phyloP scores from a whole-genome alignment of 2,329 filamentous ascomycete species.

The Trichoderma brevicompactum region DNA sequence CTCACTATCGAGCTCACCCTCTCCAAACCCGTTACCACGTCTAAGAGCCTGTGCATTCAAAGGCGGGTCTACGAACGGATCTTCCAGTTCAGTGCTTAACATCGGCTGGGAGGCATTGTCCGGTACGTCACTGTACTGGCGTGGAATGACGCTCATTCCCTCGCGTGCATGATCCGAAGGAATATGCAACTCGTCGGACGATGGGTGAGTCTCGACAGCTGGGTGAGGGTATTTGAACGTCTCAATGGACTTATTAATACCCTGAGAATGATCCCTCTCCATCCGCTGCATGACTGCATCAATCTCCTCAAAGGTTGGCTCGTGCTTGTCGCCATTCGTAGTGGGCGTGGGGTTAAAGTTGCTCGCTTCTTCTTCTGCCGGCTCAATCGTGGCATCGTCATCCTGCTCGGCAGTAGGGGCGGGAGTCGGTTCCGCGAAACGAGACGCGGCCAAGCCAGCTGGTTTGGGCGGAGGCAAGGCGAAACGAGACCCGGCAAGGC shows the following conservation, averaged over 20 bases:
- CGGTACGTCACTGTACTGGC: conserved; percentile 54
- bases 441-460: conserved; percentile 50
- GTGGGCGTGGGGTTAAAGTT: conserved; percentile 28
- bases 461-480: conserved; percentile 51
- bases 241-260: conserved; percentile 66
- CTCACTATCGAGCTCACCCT: conserved; percentile 53
- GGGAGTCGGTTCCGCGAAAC: conserved; percentile 49
- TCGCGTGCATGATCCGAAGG: conserved; percentile 63
- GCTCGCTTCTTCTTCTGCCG: conserved; percentile 38
- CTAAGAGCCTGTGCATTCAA: conserved; percentile 54
- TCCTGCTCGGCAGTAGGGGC: conserved; percentile 31
- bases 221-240: conserved; percentile 49
- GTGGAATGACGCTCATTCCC: conserved; percentile 74
- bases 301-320: conserved; percentile 76
- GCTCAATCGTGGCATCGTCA: conserved; percentile 35
- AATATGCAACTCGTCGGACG: conserved; percentile 58
- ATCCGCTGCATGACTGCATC: conserved; percentile 91
- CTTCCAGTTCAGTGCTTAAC: conserved; percentile 61
- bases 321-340: conserved; percentile 32
- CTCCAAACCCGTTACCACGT: conserved; percentile 51
- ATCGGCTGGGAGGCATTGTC: conserved; percentile 53
- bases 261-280: conserved; percentile 71
- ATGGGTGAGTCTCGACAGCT: conserved; percentile 45
- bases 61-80: conserved; percentile 63
- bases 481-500: conserved; percentile 54